Conservation (phyloP, 116 monocot genomes). For the Phalaenopsis hybrid region DNA sequence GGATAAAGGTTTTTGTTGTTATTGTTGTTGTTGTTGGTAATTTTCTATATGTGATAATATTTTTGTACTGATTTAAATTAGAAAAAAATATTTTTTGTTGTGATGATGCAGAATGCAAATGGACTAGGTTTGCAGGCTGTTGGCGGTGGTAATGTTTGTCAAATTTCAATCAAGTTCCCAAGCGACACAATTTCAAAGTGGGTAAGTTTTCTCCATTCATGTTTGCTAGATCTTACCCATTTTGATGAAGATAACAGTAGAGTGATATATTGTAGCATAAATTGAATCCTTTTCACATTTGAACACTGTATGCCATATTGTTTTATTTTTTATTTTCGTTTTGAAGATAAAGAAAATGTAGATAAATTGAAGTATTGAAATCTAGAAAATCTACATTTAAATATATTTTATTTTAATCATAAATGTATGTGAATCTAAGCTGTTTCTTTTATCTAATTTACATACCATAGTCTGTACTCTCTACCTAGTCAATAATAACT, state of each 20-base stretch:
- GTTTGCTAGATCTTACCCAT: background rate
- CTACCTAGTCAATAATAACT: background rate
- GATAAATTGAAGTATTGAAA: background rate
- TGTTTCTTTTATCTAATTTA: background rate
- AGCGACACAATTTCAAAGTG: conserved; percentile 68
- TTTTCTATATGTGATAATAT: background rate
- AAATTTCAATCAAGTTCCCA: conserved; percentile 65
- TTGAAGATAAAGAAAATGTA: background rate
- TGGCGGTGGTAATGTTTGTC: conserved; percentile 51
- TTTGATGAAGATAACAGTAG: background rate
- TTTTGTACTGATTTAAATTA: too few species aligned
- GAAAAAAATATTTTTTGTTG: background rate
- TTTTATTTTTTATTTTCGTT: background rate
- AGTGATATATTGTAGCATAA: background rate
- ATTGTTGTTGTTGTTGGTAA: background rate
- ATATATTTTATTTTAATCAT: background rate
- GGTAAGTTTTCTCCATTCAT: conserved; percentile 23
- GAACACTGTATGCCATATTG: background rate
- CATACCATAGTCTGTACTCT: background rate
- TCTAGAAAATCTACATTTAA: background rate
- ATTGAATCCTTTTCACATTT: background rate
- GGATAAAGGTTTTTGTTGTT: too few species aligned
- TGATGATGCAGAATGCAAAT: conserved; percentile 72
- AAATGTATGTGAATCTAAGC: background rate
- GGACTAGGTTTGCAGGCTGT: conserved; percentile 78